Base-by-base conservation (phyloP, 495 filamentous ascomycete species). In the Hypoxylon intermedium region DNA sequence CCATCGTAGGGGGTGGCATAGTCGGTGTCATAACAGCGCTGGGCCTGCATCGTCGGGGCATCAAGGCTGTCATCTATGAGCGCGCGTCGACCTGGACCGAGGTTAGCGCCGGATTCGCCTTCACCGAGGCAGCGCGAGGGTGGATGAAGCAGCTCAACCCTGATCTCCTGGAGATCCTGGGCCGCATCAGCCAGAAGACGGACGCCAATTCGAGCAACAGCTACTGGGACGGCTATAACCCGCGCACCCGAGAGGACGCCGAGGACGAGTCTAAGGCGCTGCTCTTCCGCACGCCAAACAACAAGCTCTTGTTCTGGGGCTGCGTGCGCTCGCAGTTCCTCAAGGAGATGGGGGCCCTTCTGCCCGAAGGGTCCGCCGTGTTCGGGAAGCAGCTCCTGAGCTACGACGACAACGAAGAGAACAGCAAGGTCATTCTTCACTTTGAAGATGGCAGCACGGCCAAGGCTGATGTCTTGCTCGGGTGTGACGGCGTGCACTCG, bases 81-180 rank as follows among this genome's bases (percentile, higher is more conserved):
- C 69, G 76, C 30, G 76, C 74, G 0, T 37, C 41, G 11, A 65
- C 49, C 1, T 83, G 82, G 48, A 65, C 62, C 2, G 77, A 81
- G 46, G 76, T 85, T 4, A 82, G 83, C 33, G 82, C 82, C 0
- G 82, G 82, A 15, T 75, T 85, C 9, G 72, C 71, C 13, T 77
- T 85, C 79, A 31, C 69, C 69, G 15, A 66, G 65, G 6, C 74
- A 83, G 38, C 57, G 73, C 38, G 46, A 23, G 11, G 6, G 6
- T 37, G 34, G 1, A 37, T 37, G 34, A 2, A 13, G 12, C 34
- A 6, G 11, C 34, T 37, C 2, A 15, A 37, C 34, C 34, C 34
- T 3, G 34, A 2, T 3, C 1, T 37, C 2, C 5, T 37, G 2
- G 34, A 37, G 34, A 13, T 15, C 2, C 11, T 37, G n/a, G n/a